Evolutionary conservation across 2,329 filamentous ascomycete species (phyloP), one percentile per base, ranked within the genome.

Genomic region (Pseudogymnoascus sp.): DNA sequence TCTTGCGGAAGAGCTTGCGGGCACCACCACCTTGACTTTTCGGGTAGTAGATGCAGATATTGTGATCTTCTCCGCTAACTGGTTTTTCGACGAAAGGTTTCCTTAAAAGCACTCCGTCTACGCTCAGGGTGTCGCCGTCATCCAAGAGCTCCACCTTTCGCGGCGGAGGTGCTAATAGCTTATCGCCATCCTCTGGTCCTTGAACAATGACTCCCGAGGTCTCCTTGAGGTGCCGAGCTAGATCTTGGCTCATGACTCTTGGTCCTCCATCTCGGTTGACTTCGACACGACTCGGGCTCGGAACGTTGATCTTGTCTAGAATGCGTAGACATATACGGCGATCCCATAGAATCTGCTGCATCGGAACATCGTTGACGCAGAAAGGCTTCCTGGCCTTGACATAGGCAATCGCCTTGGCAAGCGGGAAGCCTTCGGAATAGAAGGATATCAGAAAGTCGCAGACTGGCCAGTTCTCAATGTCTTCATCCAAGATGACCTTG

Each of bases 51-150:
- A 99, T 97, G 76, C 96, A 89, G 70, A 99, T 96, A 74, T 99
- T 99, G 78, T 99, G 95, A 72, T 99, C 93, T 76, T 99, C 95
- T 35, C 95, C 95, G 72, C 91, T 97, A n/a, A 92, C 93, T 0
- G 95, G 95, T 75, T 99, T 99, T 74, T 99, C 95, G 38, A 99
- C 95, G 72, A 99, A 99, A 0, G 95, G 95, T 73, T 99, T 99
- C 69, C 83, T 88, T 53, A 99, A 82, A 3, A 87, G 76, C 42
- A 84, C 81, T 10, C 93, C 95, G 73, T 99, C 93, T 9, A 99
- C 93, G 44, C 88, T 86, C 63, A 99, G 81, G 4, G 89, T 88
- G 73, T 99, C 93, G 28, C 90, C 90, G 68, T 96, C 88, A 67
- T 97, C 93, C n/a, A 95, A 82, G 67, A 99, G 80, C 71, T 95